Evolutionary conservation across 371 early-diverging fungal species (phyloP), one percentile per base, ranked within the genome.

Genomic region (Mortierella sp.): DNA sequence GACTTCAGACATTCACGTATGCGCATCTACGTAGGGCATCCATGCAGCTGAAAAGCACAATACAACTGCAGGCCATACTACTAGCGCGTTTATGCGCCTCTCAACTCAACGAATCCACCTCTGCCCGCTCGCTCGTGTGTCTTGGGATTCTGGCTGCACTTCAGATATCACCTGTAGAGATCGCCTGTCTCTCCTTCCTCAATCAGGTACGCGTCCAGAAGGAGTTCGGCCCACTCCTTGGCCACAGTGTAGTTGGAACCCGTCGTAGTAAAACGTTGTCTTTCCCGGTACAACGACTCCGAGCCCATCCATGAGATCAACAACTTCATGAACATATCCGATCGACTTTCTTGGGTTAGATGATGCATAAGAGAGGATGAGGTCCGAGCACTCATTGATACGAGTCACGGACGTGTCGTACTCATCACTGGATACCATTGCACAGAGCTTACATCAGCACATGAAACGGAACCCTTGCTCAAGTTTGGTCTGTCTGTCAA

Each of bases 101-200:
- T n/a, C n/a, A n/a, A n/a, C n/a, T n/a, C n/a, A n/a, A n/a, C n/a
- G n/a, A n/a, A n/a, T n/a, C n/a, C n/a, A n/a, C n/a, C n/a, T n/a
- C n/a, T n/a, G n/a, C 62, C 62, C 34, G 62, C 62, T 26, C 62
- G 62, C 55, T 62, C 62, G 54, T 62, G 62, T 4, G 62, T 54
- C 11, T 49, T 17, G 24, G 64, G 64, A 23, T 63, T 42, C 28
- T 26, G 26, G 32, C 56, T 63, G 15, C 56, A 63, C 30, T 15
- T 5, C 50, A 63, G 50, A 31, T 63, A 63, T 4, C 49, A 28
- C 21, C 48, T 21, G 42, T 63, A 63, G 17, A 30, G 1, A 3
- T 48, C 56, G 17, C 56, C 50, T 8, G 19, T 44, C 37, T 60
- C 28, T 23, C 59, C 49, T 47, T 21, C 28, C 2, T 56, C 60